Base-by-base conservation (phyloP, 2,329 filamentous ascomycete species). In the Monilinia fructigena region DNA sequence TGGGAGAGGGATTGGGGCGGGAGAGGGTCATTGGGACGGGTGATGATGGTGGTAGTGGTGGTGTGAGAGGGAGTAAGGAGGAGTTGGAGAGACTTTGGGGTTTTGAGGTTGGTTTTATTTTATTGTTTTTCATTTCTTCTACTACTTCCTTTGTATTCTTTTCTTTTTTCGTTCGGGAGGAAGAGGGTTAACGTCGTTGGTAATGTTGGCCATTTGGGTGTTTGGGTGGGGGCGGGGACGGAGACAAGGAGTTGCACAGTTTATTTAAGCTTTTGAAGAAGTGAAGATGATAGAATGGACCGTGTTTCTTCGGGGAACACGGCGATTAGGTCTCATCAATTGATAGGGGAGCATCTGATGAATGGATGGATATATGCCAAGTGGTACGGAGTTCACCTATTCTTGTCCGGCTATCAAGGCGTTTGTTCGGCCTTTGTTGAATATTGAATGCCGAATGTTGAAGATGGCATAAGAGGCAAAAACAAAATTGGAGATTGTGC, bases 61-160 rank as follows among this genome's bases (percentile, higher is more conserved):
- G 77, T 78, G 79, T 79, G 26, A 78, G 80, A 68, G 82, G 84
- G 69, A 79, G 83, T 67, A 75, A 83, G 31, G 80, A 80, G 20
- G 83, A 85, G 72, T 76, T 86, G 54, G 80, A 86, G 73, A 76
- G 76, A 59, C 86, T 85, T 80, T 86, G 84, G 84, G 83, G 83
- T 2, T 78, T 78, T 55, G 84, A 86, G 77, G 84, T 85, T 18
- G 35, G 56, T 60, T 53, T 31, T 31, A 52, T 52, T 35, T 58
- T 26, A 4, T 23, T 53, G 53, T 47, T n/a, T 64, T 59, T 55
- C 7, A 4, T 10, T 48, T 23, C n/a, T 1, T 23, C 8, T 48
- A 4, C 8, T 11, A 11, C 4, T n/a, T 48, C n/a, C 4, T 48
- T 12, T 23, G 4, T 40, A 14, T 4, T 40, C 11, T 40, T 40